A percentile compares a stretch with the other conserved stretches of the same genome.
phyloP scores from a whole-genome alignment of 371 early-diverging fungal species.

The Paraphysoderma sedebokerense region DNA sequence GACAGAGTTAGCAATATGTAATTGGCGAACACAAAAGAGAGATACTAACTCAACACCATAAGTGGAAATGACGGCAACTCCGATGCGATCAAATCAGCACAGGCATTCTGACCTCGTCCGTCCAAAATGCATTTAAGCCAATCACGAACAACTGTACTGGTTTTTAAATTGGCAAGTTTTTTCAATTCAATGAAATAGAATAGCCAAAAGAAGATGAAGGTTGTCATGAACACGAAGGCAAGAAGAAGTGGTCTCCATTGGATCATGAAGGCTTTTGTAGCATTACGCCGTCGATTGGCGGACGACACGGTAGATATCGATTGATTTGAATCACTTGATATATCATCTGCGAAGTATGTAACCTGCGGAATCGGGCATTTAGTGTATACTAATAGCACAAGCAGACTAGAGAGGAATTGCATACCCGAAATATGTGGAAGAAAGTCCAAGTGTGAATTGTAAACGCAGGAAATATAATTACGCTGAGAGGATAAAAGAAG shows the following conservation, averaged over 20 bases:
- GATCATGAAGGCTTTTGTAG: slow-evolving; percentile 36
- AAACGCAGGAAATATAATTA: slow-evolving; percentile 33
- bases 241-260: slow-evolving; percentile 48
- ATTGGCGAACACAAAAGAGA: no score
- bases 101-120: slow-evolving; percentile 19
- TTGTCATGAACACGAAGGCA: slow-evolving; percentile 22
- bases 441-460: slow-evolving; percentile 38
- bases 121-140: slow-evolving; percentile 31
- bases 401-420: no score
- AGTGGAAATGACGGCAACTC: slow-evolving; percentile 32
- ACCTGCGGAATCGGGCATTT: background rate
- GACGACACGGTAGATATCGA: background rate
- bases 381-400: no score
- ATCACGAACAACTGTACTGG: slow-evolving; percentile 7
- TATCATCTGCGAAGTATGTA: background rate
- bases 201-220: slow-evolving; percentile 3
- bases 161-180: slow-evolving; percentile 13
- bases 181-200: slow-evolving; percentile 36
- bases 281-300: slow-evolving; percentile 25
- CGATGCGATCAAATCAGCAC: slow-evolving; percentile 9
- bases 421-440: slow-evolving; percentile 33
- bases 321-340: background rate
- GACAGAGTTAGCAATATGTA: no score
- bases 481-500: slow-evolving; percentile 42
- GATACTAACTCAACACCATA: no score